A percentile compares a stretch with the other conserved stretches of the same genome.
Evolutionary conservation across 805 yeast species (phyloP).

Genomic region (Monosporozyma yasuniensis): DNA sequence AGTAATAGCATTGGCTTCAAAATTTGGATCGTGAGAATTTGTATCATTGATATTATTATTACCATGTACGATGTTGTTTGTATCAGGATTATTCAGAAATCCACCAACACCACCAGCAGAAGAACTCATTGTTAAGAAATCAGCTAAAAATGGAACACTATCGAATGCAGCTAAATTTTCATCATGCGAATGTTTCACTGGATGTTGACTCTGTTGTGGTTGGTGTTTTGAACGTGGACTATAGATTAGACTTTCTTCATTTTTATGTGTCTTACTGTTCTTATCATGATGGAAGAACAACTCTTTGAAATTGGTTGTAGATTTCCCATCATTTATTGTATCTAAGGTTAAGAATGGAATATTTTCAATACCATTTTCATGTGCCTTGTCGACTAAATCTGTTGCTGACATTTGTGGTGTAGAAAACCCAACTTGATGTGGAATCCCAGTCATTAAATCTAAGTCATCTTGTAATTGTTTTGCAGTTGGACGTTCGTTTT

Average conservation of each 20-base stretch:
- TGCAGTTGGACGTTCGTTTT: conserved; percentile 6
- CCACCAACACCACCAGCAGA: conserved; percentile 37
- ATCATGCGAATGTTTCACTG: neutral
- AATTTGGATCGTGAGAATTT: neutral
- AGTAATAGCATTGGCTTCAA: neutral
- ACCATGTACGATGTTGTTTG: too few relatives aligned
- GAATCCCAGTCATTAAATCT: conserved; percentile 29
- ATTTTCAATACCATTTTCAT: conserved; percentile 23
- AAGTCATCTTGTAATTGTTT: conserved; percentile 11
- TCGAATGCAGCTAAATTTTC: conserved; percentile 2
- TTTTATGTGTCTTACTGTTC: neutral
- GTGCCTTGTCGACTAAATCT: conserved; percentile 32
- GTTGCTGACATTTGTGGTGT: conserved; percentile 64
- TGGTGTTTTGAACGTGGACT: neutral
- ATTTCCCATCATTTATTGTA: conserved; percentile 1
- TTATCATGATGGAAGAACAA: neutral
- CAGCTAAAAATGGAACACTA: conserved; percentile 28
- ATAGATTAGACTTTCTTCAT: neutral
- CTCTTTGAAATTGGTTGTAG: neutral
- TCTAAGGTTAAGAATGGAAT: conserved; percentile 22
- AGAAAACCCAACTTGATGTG: conserved; percentile 68
- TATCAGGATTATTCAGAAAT: conserved; percentile 9
- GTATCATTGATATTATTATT: neutral
- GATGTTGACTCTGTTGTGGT: neutral
- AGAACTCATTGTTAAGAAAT: conserved; percentile 34